Evolutionary conservation across 371 early-diverging fungal species (phyloP).

Genomic region (Apophysomyces sp.): DNA sequence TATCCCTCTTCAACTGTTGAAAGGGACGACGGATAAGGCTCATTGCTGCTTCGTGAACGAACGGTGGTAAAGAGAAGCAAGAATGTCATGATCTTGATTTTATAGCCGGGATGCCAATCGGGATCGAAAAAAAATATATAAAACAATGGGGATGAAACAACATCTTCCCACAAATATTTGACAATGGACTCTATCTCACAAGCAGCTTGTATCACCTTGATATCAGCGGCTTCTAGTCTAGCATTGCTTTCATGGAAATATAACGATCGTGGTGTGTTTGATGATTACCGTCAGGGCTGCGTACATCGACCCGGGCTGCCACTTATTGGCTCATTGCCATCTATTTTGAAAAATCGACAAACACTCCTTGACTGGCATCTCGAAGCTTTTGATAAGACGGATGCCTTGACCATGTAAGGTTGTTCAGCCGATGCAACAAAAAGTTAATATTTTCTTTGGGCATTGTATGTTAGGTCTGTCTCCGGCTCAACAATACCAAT

Average conservation of each 20-base stretch:
- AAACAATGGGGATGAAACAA: not conserved
- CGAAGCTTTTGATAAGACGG: conserved; percentile 4
- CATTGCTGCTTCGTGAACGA: no score
- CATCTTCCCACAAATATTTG: not conserved
- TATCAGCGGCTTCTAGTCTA: conserved; percentile 12
- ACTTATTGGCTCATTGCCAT: conserved; percentile 18
- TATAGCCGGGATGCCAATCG: not conserved
- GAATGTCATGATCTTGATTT: not conserved
- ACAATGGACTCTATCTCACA: not conserved
- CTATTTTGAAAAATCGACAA: conserved; percentile 8
- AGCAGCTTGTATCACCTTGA: not conserved
- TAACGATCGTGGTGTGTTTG: conserved; percentile 28
- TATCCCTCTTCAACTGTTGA: no score
- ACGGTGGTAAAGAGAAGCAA: no score
- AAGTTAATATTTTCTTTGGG: not conserved
- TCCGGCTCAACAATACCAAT: conserved; percentile 25
- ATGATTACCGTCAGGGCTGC: conserved; percentile 15
- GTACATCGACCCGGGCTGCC: conserved; percentile 18
- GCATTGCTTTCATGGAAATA: conserved; percentile 20
- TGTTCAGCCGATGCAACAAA: not conserved
- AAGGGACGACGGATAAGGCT: no score
- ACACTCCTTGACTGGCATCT: conserved; percentile 20
- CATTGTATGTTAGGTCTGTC: conserved; percentile 13
- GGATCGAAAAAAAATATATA: not conserved
- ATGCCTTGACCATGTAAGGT: conserved; percentile 31